Conservation (phyloP, 306 rosid genomes). For the Dalbergia cultrata region DNA sequence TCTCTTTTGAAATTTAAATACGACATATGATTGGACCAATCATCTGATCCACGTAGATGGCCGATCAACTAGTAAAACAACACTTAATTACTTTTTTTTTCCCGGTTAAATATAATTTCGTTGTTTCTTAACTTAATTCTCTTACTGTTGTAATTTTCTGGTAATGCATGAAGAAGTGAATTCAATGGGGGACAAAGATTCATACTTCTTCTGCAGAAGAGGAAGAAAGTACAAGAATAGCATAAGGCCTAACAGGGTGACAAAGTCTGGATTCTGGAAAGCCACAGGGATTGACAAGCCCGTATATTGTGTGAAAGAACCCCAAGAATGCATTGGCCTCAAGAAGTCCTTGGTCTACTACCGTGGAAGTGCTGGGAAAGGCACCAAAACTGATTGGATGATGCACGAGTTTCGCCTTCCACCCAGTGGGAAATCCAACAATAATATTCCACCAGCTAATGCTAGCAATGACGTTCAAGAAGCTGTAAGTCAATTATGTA, state of each 20-base stretch:
- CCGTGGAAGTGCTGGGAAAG: slow-evolving; percentile 91
- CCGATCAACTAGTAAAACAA: no score
- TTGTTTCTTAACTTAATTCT: no score
- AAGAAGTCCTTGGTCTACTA: slow-evolving; percentile 93
- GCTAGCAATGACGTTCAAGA: no score
- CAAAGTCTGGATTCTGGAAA: slow-evolving; percentile 86
- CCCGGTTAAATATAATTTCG: no score
- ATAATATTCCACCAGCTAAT: no score
- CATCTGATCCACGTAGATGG: no score
- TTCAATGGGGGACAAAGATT: slow-evolving; percentile 62
- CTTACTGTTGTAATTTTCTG: no score
- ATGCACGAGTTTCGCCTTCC: slow-evolving; percentile 99
- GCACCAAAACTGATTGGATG: slow-evolving; percentile 98
- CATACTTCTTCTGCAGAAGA: slow-evolving; percentile 81
- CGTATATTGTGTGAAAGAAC: slow-evolving; percentile 28
- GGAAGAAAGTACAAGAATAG: slow-evolving; percentile 90
- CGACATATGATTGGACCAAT: no score
- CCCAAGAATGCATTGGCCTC: slow-evolving; percentile 57
- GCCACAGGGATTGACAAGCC: slow-evolving; percentile 90
- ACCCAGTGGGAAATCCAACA: slow-evolving; percentile 13
- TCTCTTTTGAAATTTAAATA: no score
- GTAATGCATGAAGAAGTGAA: slow-evolving; percentile 16
- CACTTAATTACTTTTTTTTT: no score
- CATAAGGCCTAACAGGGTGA: slow-evolving; percentile 80
- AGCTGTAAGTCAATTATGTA: no score